Evolutionary conservation across 768 basidiomycete genomes (phyloP).

Genomic region (Exsudoporus frostii): DNA sequence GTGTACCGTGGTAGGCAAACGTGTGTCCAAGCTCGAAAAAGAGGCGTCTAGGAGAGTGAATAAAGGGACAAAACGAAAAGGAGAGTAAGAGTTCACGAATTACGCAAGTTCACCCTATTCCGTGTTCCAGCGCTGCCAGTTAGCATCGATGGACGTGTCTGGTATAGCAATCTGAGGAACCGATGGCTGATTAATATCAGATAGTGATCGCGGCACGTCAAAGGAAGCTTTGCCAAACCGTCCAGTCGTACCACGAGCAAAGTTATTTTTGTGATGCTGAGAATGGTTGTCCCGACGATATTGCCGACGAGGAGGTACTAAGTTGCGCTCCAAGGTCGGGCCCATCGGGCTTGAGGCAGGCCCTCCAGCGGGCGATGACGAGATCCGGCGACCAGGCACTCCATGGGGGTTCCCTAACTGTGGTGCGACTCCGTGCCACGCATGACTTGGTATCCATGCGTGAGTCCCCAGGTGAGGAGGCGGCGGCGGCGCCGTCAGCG

Average conservation of each 20-base stretch:
- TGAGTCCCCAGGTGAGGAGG: conserved; percentile 20
- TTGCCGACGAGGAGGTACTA: conserved; percentile 29
- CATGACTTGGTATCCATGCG: conserved; percentile 25
- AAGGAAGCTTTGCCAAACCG: conserved; percentile 19
- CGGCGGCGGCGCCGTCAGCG: conserved; percentile 14
- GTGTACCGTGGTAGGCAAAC: not conserved
- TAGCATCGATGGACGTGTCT: conserved; percentile 13
- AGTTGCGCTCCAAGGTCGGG: conserved; percentile 22
- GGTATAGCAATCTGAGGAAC: conserved; percentile 6
- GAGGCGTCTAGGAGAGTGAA: not conserved
- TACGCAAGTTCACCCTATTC: conserved; percentile 9
- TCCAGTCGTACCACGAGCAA: conserved; percentile 17
- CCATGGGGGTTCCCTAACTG: conserved; percentile 16
- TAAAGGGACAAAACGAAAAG: conserved; percentile 13
- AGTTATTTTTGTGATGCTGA: conserved; percentile 27
- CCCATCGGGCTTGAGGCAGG: conserved; percentile 10
- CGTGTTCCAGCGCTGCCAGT: conserved; percentile 19
- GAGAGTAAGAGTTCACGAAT: not conserved
- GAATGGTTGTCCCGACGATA: conserved; percentile 30
- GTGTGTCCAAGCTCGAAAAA: conserved; percentile 1
- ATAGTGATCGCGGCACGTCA: conserved; percentile 18
- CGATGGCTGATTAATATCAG: conserved; percentile 9
- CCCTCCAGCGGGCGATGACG: conserved; percentile 15
- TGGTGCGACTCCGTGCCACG: conserved; percentile 23
- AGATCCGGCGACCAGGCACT: conserved; percentile 12